phyloP scores from a whole-genome alignment of 2,329 filamentous ascomycete species.

The Exophiala phaeomuriformis region DNA sequence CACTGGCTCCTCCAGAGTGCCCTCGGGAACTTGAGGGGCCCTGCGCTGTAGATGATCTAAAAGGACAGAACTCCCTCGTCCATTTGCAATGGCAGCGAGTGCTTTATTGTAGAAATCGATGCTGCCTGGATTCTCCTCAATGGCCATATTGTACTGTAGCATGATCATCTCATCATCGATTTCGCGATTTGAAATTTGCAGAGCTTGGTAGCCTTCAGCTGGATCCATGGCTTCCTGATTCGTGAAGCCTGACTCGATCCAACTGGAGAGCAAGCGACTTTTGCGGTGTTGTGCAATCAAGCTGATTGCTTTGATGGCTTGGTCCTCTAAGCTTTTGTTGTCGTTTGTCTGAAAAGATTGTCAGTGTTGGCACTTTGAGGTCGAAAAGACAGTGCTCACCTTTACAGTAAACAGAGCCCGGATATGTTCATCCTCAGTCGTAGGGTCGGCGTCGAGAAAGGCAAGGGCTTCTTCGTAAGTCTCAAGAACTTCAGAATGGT shows the following conservation, averaged over 20 bases:
- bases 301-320: constrained; percentile 49
- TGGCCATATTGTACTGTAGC: constrained; percentile 42
- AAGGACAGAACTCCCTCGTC: constrained; percentile 34
- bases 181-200: constrained; percentile 48
- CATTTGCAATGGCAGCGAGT: constrained; percentile 41
- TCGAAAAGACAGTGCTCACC: constrained; percentile 31
- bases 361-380: neutral
- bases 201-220: constrained; percentile 46
- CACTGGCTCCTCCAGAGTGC: constrained; percentile 59
- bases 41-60: constrained; percentile 21
- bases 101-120: constrained; percentile 42
- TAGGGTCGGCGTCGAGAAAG: constrained; percentile 50
- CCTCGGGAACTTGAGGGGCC: constrained; percentile 23
- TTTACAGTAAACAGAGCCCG: constrained; percentile 51
- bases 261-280: constrained; percentile 48
- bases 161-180: constrained; percentile 46
- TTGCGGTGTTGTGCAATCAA: constrained; percentile 54
- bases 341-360: constrained; percentile 41
- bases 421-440: constrained; percentile 51
- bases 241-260: constrained; percentile 48
- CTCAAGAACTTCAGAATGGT: constrained; percentile 41
- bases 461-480: constrained; percentile 58
- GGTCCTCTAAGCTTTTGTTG: constrained; percentile 42
- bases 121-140: constrained; percentile 42
- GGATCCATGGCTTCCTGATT: constrained; percentile 52